Conservation (phyloP, 805 yeast genomes). For the Ogataea kodamae region DNA sequence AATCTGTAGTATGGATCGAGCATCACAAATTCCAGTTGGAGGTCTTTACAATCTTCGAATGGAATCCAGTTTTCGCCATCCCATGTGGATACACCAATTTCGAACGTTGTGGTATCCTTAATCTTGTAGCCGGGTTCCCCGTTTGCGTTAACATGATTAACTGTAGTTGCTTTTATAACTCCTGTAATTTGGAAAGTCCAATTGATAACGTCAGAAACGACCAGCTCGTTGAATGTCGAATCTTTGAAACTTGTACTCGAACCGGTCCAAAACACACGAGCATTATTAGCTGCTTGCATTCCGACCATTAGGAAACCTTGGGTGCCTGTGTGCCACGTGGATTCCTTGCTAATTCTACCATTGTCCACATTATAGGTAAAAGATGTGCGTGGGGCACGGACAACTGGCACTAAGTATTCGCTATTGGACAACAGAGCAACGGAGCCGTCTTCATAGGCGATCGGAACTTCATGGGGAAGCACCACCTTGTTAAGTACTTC, state of each 20-base stretch:
- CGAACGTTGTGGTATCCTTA: slow-evolving; percentile 62
- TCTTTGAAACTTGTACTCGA: slow-evolving; percentile 50
- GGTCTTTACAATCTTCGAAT: slow-evolving; percentile 46
- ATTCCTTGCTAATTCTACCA: slow-evolving; percentile 33
- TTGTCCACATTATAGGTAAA: slow-evolving; percentile 49
- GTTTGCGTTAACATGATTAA: slow-evolving; percentile 49
- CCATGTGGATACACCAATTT: slow-evolving; percentile 46
- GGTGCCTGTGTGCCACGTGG: slow-evolving; percentile 74
- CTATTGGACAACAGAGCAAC: slow-evolving; percentile 70
- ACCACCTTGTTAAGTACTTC: slow-evolving; percentile 31
- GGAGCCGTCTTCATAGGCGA: slow-evolving; percentile 43
- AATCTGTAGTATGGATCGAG: slow-evolving; percentile 93
- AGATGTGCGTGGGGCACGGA: slow-evolving; percentile 63
- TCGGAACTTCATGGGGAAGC: slow-evolving; percentile 14
- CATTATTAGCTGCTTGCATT: slow-evolving; percentile 74
- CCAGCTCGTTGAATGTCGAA: slow-evolving; percentile 31
- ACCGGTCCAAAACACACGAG: slow-evolving; percentile 84
- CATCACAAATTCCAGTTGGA: slow-evolving; percentile 85
- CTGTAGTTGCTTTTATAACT: slow-evolving; percentile 54
- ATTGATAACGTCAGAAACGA: slow-evolving; percentile 44
- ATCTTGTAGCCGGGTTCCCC: slow-evolving; percentile 54
- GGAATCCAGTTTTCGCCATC: slow-evolving; percentile 67
- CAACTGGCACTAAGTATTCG: slow-evolving; percentile 65
- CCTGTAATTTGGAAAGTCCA: slow-evolving; percentile 78
- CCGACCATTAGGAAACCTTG: slow-evolving; percentile 76